Conservation (phyloP, 441 rosid genomes). For the Brassica balearica region DNA sequence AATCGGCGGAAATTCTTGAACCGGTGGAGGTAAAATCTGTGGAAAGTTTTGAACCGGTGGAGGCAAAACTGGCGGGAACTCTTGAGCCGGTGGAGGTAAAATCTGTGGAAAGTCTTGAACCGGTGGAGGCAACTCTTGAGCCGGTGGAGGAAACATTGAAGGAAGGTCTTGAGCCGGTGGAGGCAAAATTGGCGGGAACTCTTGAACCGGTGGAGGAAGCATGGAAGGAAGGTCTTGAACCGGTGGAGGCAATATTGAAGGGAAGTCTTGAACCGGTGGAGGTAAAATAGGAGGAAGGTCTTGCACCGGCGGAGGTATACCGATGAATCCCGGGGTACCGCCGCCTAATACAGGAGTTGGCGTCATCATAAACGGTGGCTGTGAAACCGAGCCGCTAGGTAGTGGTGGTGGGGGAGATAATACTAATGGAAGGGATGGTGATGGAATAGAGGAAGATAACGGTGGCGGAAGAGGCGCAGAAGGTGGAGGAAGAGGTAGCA, state of each 20-base stretch:
- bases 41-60: constrained; percentile 18
- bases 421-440: constrained; percentile 36
- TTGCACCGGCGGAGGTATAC: neutral
- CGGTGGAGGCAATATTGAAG: constrained; percentile 21
- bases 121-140: neutral
- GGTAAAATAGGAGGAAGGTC: neutral
- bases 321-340: neutral
- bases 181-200: neutral
- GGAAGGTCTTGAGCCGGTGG: constrained; percentile 10
- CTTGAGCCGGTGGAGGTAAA: constrained; percentile 15
- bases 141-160: neutral
- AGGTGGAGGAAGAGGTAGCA: constrained; percentile 36
- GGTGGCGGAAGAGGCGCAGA: constrained; percentile 37
- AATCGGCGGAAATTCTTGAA: constrained; percentile 11
- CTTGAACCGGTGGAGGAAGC: too few relatives aligned
- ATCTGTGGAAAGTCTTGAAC: neutral
- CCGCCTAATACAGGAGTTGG: constrained; percentile 12
- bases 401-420: constrained; percentile 39
- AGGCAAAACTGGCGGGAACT: neutral
- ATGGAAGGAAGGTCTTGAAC: neutral
- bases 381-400: constrained; percentile 22
- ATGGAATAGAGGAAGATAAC: constrained; percentile 38
- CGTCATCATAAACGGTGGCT: constrained; percentile 4
- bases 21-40: constrained; percentile 12
- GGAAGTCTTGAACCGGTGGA: constrained; percentile 20